phyloP scores from a whole-genome alignment of 805 yeast genomes.

The Yueomyces sp. region DNA sequence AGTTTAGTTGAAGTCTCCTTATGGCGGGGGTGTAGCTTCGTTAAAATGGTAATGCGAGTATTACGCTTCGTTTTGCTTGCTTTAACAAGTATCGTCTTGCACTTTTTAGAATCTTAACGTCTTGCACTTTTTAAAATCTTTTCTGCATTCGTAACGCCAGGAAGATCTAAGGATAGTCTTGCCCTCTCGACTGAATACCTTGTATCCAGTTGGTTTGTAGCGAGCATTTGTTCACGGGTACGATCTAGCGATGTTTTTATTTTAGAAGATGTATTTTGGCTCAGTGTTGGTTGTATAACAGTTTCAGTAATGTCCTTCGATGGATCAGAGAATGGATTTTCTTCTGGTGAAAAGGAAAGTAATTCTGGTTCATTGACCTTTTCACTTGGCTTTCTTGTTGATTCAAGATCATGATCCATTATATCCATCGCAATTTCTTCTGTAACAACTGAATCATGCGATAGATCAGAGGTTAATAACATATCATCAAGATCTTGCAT shows the following conservation, averaged over 20 bases:
- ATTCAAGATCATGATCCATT: conserved; percentile 2
- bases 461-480: conserved; percentile 5
- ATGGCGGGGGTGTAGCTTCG: too few species aligned
- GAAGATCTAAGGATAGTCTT: conserved; percentile 28
- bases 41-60: too few species aligned
- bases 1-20: too few species aligned
- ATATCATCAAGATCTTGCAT: conserved; percentile 2
- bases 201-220: conserved; percentile 25
- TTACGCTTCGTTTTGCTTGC: too few species aligned
- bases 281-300: neutral
- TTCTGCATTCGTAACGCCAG: conserved; percentile 29
- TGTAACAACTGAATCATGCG: conserved; percentile 21
- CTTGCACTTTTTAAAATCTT: neutral
- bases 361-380: neutral
- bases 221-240: conserved; percentile 26
- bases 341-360: conserved; percentile 10
- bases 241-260: conserved; percentile 27
- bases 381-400: conserved; percentile 1
- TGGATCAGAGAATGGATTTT: neutral
- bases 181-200: conserved; percentile 29
- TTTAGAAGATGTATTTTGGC: neutral
- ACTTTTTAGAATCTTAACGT: too few species aligned
- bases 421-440: conserved; percentile 29
- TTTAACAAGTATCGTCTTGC: too few species aligned
- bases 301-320: neutral